Percentiles rank a stretch among this genome's conserved stretches.
phyloP scores from a whole-genome alignment of 1,284 basidiomycete species.

The Ceratobasidium sp. region DNA sequence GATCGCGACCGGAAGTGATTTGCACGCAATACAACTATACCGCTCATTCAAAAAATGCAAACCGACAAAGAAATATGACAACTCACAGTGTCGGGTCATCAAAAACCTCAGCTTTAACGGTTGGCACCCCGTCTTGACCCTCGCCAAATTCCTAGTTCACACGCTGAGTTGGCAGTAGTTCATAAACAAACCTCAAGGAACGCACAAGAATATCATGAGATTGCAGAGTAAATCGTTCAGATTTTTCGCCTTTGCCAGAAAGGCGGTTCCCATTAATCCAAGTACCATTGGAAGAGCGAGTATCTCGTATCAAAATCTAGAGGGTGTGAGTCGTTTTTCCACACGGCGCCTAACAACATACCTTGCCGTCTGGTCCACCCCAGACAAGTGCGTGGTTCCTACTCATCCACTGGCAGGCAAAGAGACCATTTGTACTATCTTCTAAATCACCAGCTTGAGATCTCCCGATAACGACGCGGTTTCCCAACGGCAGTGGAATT shows the following conservation, averaged over 20 bases:
- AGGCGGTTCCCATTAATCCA: conserved; percentile 43
- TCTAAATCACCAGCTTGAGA: conserved; percentile 30
- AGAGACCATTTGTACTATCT: conserved; percentile 40
- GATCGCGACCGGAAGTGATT: conserved; percentile 37
- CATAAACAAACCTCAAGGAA: neutral
- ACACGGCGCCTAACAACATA: conserved; percentile 17
- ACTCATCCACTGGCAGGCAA: conserved; percentile 45
- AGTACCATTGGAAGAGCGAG: conserved; percentile 39
- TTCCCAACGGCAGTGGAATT: conserved; percentile 33
- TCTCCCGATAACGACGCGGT: conserved; percentile 40
- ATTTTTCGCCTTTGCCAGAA: conserved; percentile 41
- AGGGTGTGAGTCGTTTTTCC: conserved; percentile 1
- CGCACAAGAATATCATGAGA: conserved; percentile 43
- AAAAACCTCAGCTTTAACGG: conserved; percentile 40
- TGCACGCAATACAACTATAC: conserved; percentile 36
- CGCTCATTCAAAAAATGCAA: neutral
- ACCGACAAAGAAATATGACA: neutral
- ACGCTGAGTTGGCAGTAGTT: neutral
- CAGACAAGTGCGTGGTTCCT: conserved; percentile 41
- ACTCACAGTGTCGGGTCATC: conserved; percentile 41
- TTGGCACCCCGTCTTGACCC: conserved; percentile 41
- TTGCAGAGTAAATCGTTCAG: conserved; percentile 28
- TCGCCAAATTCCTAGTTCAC: conserved; percentile 41
- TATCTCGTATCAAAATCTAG: conserved; percentile 39
- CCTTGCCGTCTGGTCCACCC: conserved; percentile 36